phyloP scores from a whole-genome alignment of 2,329 filamentous ascomycete species.

The Arthrobotrys iridis region DNA sequence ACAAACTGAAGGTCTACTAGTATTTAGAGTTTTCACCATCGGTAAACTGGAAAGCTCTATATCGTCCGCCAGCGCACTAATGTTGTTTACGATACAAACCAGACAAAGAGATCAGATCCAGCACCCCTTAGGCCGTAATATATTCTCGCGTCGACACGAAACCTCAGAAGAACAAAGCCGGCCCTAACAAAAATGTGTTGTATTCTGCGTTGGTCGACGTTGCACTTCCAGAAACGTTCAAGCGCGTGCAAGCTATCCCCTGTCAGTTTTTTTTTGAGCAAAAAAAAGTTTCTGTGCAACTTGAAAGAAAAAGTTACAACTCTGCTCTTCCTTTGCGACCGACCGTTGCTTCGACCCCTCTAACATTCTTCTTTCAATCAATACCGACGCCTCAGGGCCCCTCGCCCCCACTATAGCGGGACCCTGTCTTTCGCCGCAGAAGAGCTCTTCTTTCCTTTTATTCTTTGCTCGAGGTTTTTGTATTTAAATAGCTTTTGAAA shows the following conservation, averaged over 20 bases:
- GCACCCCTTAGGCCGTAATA: not conserved
- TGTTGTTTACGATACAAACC: not conserved
- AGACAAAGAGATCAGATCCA: conserved; percentile 2
- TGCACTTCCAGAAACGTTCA: conserved; percentile 7
- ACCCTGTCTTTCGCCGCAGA: not conserved
- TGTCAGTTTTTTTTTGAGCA: not conserved
- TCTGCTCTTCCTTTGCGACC: not conserved
- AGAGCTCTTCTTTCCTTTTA: not conserved
- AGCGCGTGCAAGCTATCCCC: not conserved
- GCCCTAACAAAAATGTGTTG: not conserved
- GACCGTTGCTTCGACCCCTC: not conserved
- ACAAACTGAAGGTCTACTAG: too few species aligned
- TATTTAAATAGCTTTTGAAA: not conserved
- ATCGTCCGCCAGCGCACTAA: too few species aligned
- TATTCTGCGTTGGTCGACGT: conserved; percentile 23
- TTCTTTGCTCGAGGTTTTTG: not conserved
- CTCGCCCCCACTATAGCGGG: too few species aligned
- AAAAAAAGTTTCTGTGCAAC: conserved; percentile 40
- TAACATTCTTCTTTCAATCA: not conserved
- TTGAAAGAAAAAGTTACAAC: conserved; percentile 9
- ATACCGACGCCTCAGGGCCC: not conserved
- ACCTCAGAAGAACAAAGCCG: not conserved
- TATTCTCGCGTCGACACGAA: not conserved
- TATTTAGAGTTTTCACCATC: too few species aligned
- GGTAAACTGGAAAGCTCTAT: too few species aligned